These are phyloP conservation scores for Phytomonas sp. DNA, from an alignment of 208 protist genomes.

Conservation along the genomic window DNA sequence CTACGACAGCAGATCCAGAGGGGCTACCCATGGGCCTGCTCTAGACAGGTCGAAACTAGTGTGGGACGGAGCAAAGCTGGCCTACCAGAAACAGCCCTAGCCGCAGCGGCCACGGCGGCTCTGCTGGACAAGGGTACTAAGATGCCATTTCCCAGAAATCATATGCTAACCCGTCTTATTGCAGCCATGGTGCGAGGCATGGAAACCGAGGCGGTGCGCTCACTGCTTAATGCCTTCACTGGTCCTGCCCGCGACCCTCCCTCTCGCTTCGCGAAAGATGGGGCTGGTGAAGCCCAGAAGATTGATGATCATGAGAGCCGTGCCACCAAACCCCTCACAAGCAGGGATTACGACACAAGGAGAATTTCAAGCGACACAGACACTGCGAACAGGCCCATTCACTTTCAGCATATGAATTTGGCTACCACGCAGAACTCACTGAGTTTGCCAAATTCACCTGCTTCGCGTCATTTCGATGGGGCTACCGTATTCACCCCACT, in stretches of 20 bases:
- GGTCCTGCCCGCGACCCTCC: neutral
- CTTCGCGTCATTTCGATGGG: neutral
- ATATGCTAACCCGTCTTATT: conserved; percentile 60
- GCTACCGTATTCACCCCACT: neutral
- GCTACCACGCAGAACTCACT: neutral
- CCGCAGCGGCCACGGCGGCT: conserved; percentile 8
- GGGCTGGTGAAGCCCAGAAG: neutral
- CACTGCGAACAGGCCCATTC: neutral
- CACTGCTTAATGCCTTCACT: conserved; percentile 21
- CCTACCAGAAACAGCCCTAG: neutral
- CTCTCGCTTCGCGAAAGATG: neutral
- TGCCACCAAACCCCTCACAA: neutral
- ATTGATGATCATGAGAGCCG: neutral
- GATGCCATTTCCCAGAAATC: conserved; percentile 24
- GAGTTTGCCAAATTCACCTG: neutral
- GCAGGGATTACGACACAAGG: neutral
- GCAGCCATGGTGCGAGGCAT: conserved; percentile 31
- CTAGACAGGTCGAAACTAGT: neutral
- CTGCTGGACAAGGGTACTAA: conserved; percentile 35
- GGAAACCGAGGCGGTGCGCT: conserved; percentile 17
- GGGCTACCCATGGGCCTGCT: neutral
- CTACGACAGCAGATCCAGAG: neutral
- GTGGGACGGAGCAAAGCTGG: conserved; percentile 2
- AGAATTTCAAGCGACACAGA: neutral
- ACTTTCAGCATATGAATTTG: neutral